Evolutionary conservation across 2,329 filamentous ascomycete species (phyloP).

Genomic region (Ceratocystis cubensis): DNA sequence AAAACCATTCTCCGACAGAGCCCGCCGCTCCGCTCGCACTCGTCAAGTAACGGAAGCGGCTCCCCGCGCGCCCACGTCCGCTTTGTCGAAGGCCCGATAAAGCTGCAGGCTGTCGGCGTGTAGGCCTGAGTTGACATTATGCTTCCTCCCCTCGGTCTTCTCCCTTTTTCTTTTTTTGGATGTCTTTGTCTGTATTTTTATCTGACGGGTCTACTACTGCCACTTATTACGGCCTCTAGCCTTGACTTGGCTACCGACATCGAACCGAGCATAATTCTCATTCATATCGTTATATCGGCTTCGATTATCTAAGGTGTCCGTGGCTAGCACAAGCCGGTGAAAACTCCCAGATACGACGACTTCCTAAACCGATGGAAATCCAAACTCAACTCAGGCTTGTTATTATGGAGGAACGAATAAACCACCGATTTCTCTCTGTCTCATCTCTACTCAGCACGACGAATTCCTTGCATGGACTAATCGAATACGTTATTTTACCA

Average conservation of each 20-base stretch:
- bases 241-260: neutral
- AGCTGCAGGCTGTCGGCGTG: conserved; percentile 20
- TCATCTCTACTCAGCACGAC: neutral
- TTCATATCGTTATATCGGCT: neutral
- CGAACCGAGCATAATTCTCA: no score
- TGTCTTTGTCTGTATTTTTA: neutral
- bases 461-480: neutral
- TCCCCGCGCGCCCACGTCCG: conserved; percentile 20
- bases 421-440: neutral
- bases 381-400: conserved; percentile 16
- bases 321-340: neutral
- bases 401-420: conserved; percentile 14
- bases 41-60: conserved; percentile 16
- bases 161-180: neutral
- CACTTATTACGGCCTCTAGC: neutral
- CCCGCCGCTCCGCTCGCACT: conserved; percentile 17
- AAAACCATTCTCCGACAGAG: conserved; percentile 21
- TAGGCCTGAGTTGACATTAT: conserved; percentile 17
- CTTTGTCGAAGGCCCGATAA: conserved; percentile 20
- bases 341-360: neutral
- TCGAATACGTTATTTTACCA: neutral
- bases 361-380: neutral
- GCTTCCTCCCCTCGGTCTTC: neutral
- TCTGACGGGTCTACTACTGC: neutral
- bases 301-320: neutral